Evolutionary conservation across 2,329 filamentous ascomycete genomes (phyloP), one percentile per base, ranked within the genome.

Genomic region (Fusarium protoensiforme): DNA sequence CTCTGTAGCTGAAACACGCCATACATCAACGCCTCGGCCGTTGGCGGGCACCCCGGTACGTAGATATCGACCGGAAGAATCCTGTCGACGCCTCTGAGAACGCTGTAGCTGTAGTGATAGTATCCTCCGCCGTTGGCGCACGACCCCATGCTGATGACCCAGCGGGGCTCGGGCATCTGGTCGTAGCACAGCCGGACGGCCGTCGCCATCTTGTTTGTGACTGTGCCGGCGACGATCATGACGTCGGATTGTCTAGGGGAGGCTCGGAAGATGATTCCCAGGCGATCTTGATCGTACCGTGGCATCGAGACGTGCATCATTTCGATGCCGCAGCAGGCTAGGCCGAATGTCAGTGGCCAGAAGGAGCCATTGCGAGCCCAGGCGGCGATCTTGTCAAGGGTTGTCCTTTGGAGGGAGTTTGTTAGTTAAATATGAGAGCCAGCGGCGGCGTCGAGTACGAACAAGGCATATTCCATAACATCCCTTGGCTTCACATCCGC

Each of bases 41-140:
- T 84, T 9, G 82, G 88, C 74, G 85, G 85, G 81, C 91, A 93
- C 0, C 91, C 91, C 2, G 91, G 91, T 7, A 93, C 88, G 77
- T 91, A 93, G 13, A 93, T 87, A 80, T 93, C 91, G 16, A 93
- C 91, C 0, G 91, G 91, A 4, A 92, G 84, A 73, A 93, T 87
- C 11, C 91, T 83, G 80, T 93, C 91, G 68, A 90, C 91, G 0
- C 91, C 91, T 39, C 91, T 83, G 16, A 90, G 86, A 16, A 93
- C 91, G 59, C 85, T 88, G 81, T 93, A 93, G 78, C 89, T 92
- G 82, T 93, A 93, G 80, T 93, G 91, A 81, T 93, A 93, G 81
- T 93, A 93, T 16, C 92, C 92, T 65, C 92, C 92, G 24, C 92
- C 91, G 78, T 93, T 93, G 29, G 92, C 91, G 78, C 92, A 93